Conservation (phyloP, 2,329 filamentous ascomycete species). For the Colletotrichum scovillei region DNA sequence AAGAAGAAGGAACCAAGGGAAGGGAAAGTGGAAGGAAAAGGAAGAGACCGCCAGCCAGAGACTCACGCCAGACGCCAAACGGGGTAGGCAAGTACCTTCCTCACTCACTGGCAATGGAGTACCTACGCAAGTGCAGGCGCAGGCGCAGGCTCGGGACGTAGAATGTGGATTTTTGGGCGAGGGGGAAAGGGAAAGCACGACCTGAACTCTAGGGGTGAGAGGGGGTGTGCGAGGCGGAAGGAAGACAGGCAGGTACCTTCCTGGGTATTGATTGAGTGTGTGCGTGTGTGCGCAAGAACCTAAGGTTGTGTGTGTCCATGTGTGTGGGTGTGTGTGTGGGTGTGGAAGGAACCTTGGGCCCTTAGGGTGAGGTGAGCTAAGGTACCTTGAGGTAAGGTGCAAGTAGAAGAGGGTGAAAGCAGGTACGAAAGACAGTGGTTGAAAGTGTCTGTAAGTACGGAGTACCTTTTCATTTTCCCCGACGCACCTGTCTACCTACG, state of each 20-base stretch:
- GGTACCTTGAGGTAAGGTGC: no score
- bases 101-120: constrained; percentile 19
- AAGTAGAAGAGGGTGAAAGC: no score
- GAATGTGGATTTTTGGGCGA: constrained; percentile 21
- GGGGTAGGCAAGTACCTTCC: neutral
- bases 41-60: constrained; percentile 40
- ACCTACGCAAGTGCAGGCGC: neutral
- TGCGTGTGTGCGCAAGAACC: no score
- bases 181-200: constrained; percentile 7
- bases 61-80: constrained; percentile 40
- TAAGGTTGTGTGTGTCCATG: no score
- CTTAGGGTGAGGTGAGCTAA: no score
- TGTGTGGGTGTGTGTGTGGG: no score
- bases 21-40: constrained; percentile 43
- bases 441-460: no score
- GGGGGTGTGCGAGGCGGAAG: neutral
- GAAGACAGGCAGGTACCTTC: neutral
- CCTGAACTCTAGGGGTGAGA: constrained; percentile 7
- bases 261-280: no score
- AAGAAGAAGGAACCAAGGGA: constrained; percentile 35
- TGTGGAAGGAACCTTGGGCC: no score
- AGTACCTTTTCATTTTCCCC: no score
- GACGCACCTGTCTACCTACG: no score
- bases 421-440: no score
- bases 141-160: neutral